A percentile compares a stretch with the other conserved stretches of the same genome.
Evolutionary conservation across 176 grass and related monocot species (phyloP).

Genomic region (Eleusine indica): DNA sequence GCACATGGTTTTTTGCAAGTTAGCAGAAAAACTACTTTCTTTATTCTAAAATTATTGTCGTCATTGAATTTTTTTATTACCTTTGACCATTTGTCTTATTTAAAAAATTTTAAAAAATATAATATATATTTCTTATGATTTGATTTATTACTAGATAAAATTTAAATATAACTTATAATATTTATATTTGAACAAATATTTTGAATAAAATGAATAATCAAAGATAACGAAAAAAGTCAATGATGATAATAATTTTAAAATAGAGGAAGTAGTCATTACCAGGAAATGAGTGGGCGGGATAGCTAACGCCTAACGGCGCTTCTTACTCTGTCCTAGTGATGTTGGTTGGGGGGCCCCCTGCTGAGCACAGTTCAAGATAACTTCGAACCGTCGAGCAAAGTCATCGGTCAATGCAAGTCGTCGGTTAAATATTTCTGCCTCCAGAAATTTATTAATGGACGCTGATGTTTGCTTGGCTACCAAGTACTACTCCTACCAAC

Average conservation of each 20-base stretch:
- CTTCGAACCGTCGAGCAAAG: neutral
- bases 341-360: neutral
- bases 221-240: too few species aligned
- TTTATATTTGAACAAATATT: too few species aligned
- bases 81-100: too few species aligned
- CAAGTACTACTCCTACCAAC: neutral
- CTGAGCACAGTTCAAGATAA: neutral
- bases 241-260: too few species aligned
- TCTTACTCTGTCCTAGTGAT: neutral
- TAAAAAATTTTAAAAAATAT: too few species aligned
- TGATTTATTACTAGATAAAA: too few species aligned
- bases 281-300: neutral
- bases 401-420: slow-evolving; percentile 24
- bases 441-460: neutral
- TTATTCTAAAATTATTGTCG: too few species aligned
- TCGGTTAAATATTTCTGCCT: neutral
- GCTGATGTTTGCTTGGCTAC: neutral
- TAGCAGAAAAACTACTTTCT: neutral
- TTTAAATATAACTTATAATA: too few species aligned
- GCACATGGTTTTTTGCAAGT: neutral
- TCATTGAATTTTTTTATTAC: too few species aligned
- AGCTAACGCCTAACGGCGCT: too few species aligned
- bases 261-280: neutral
- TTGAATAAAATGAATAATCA: too few species aligned
- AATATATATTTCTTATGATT: too few species aligned